Evolutionary conservation across 176 grass and related monocot species (phyloP).

Genomic region (Alopecurus myosuroides): DNA sequence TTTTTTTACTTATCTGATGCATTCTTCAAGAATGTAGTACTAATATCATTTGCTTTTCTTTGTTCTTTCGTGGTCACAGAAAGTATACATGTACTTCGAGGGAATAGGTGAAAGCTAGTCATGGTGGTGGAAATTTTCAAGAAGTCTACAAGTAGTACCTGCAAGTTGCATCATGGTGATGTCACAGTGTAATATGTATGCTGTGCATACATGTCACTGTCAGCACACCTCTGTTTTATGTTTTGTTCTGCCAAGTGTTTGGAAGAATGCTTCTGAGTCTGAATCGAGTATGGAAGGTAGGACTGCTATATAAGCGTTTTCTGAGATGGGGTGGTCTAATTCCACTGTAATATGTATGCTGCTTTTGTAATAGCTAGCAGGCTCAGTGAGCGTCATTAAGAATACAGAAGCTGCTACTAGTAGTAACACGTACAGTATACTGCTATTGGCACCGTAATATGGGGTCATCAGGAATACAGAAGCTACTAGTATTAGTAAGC

Average conservation of each 20-base stretch:
- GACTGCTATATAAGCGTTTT: background rate
- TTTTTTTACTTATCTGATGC: background rate
- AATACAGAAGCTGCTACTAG: no score
- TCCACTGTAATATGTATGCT: no score
- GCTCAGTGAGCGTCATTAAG: no score
- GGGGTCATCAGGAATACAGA: no score
- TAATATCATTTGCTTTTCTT: background rate
- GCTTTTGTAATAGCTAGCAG: no score
- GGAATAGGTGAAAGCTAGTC: slow-evolving; percentile 48
- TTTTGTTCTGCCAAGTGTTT: background rate
- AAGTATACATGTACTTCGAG: slow-evolving; percentile 94
- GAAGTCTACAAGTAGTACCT: slow-evolving; percentile 3
- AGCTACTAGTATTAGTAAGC: no score
- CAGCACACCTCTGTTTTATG: background rate
- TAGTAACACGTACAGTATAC: no score
- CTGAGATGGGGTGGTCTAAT: background rate
- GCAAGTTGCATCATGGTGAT: no score
- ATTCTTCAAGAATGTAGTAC: background rate
- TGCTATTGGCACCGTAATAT: no score
- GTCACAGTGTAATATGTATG: no score
- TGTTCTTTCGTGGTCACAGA: slow-evolving; percentile 40
- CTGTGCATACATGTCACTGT: slow-evolving; percentile 32
- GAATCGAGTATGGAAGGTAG: background rate
- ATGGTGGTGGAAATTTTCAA: background rate
- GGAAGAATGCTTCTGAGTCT: slow-evolving; percentile 13